Evolutionary conservation across 2,329 filamentous ascomycete species (phyloP), one percentile per base, ranked within the genome.

Genomic region (Kalmusia sp.): DNA sequence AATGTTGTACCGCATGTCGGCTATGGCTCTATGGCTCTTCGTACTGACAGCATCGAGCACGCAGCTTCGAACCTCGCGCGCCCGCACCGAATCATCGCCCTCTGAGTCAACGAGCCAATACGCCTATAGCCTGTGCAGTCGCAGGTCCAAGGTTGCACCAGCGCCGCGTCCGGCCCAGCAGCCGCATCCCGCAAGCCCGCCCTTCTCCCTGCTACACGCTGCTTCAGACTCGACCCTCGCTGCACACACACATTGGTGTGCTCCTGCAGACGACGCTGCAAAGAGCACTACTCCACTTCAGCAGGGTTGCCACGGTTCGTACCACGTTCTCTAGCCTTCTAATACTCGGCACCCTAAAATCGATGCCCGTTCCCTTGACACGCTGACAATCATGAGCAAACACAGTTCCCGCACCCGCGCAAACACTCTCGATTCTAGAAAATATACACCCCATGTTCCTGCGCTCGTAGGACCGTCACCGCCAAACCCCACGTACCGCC

Each of bases 1-100:
- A 65, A 69, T 68, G 65, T 67, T 57, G 69, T 70, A 72, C 71
- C 57, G 59, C 70, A 69, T 54, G 54, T 62, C 60, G 68, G 59
- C 64, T 55, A 62, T 61, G 61, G 62, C 46, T 61, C 64, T 55
- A 62, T 61, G 61, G 62, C 46, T 61, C 61, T 65, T 63, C 63
- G 66, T 68, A 66, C 63, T 73, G 66, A 73, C 65, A 55, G 59
- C 50, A 50, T 59, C 56, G 54, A 52, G 47, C 58, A 55, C 51
- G 47, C 59, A 71, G 68, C 62, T 55, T 63, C 56, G 62, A 30
- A 37, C 27, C 46, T 46, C 28, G 31, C 49, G 33, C 43, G 27
- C 22, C 39, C 44, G 34, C 24, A 38, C 40, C 27, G 38, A 53
- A 43, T 37, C 30, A 34, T 33, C 28, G n/a, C 41, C 11, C 40